Evolutionary conservation across 768 basidiomycete genomes (phyloP), one percentile per base, ranked within the genome.

Genomic region (Macrolepiota fuliginosa): DNA sequence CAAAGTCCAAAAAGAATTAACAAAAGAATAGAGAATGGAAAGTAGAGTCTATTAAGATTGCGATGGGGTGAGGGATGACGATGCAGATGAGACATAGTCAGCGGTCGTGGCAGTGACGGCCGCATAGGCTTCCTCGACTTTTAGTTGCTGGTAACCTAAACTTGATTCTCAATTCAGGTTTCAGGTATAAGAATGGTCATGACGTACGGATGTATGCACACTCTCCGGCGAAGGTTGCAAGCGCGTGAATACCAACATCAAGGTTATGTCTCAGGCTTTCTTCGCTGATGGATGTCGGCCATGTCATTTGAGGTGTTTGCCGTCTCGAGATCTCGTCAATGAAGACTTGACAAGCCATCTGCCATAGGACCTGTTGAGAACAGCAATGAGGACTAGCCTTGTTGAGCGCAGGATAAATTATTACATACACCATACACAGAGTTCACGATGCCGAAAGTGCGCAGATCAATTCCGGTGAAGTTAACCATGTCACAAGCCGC

Each of bases 351-450:
- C 78, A 80, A 36, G 81, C 79, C 47, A 72, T 73, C 70, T 76
- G 74, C 80, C 81, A 82, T 9, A 82, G 68, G 3, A 77, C 79
- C 80, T 82, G 15, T 49, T 27, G 36, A 61, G 29, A 32, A 32
- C 7, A 64, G 35, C 55, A 62, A 50, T 29, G n/a, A 54, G 45
- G 54, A 36, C 47, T 47, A 55, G 39, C 63, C 29, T 19, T 59
- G 54, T 29, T 57, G 56, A 65, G 58, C 49, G 61, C 40, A 32
- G 49, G 65, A 58, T 22, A 22, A 35, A 46, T 47, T 29, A 46
- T 47, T 29, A 77, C 81, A 70, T 69, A 83, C 82, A n/a, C 79
- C 80, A 76, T 82, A 78, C 25, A 84, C 79, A 13, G 82, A 80
- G 67, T 79, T 82, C 27, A 82, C 70, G 62, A 72, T 70, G 1